Conservation (phyloP, 345 rosid genomes). For the Adansonia digitata region DNA sequence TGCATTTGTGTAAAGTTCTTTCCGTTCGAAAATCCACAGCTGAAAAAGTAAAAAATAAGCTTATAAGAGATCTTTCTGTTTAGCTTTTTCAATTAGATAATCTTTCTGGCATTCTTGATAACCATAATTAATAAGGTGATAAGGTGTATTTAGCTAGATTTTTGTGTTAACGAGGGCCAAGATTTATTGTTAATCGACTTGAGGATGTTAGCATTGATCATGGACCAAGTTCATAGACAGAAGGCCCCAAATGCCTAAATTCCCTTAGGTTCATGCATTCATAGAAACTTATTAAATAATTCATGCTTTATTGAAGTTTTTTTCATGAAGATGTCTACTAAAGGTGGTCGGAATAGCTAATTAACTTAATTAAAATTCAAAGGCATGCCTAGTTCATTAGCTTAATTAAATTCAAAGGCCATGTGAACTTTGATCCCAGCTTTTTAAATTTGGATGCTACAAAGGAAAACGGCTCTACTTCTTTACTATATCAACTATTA, state of each 20-base stretch:
- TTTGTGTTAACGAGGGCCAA: not conserved
- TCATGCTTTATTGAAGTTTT: too few species aligned
- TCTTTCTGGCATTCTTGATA: not conserved
- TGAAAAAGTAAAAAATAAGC: too few species aligned
- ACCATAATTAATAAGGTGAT: not conserved
- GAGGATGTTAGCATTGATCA: not conserved
- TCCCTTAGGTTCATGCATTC: not conserved
- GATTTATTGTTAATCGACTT: not conserved
- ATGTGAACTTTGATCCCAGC: too few species aligned
- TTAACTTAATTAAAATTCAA: too few species aligned
- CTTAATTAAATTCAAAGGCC: too few species aligned
- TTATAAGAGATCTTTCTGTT: too few species aligned
- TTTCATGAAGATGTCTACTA: constrained; percentile 10
- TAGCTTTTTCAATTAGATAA: not conserved
- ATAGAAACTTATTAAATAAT: too few species aligned
- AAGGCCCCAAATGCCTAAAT: constrained; percentile 16
- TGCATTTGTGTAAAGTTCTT: not conserved
- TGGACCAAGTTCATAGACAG: constrained; percentile 9
- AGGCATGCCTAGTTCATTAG: too few species aligned
- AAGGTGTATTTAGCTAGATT: not conserved
- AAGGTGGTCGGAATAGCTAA: constrained; percentile 13
- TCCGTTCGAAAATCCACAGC: not conserved
- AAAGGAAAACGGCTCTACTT: too few species aligned
- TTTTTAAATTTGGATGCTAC: too few species aligned
- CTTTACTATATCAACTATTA: too few species aligned